A percentile compares a stretch with the other conserved stretches of the same genome.
phyloP scores from a whole-genome alignment of 2,329 filamentous ascomycete species.

The Cercospora berteroae region DNA sequence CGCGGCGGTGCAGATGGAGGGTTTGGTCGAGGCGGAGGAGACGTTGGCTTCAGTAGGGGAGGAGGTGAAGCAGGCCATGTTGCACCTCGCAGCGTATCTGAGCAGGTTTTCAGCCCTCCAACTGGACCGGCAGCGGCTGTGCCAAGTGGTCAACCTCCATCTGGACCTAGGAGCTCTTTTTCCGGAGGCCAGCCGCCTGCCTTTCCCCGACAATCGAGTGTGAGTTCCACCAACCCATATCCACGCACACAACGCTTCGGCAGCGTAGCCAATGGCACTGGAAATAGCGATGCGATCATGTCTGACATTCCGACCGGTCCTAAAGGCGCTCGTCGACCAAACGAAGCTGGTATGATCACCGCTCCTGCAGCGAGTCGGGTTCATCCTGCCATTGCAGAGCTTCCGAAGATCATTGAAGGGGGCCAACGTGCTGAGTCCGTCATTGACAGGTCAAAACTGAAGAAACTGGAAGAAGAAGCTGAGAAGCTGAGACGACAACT shows the following conservation, averaged over 20 bases:
- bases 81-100: slow-evolving; percentile 12
- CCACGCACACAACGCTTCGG: slow-evolving; percentile 48
- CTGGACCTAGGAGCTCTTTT: slow-evolving; percentile 36
- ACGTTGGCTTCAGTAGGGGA: slow-evolving; percentile 11
- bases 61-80: slow-evolving; percentile 15
- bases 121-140: slow-evolving; percentile 16
- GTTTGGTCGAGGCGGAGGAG: slow-evolving; percentile 8
- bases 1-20: slow-evolving; percentile 16
- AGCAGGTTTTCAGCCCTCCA: slow-evolving; percentile 17
- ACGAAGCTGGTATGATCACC: slow-evolving; percentile 18
- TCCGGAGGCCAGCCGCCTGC: slow-evolving; percentile 23
- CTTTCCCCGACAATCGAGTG: slow-evolving; percentile 44
- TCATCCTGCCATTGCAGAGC: slow-evolving; percentile 42
- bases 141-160: slow-evolving; percentile 30
- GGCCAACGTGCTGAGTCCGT: slow-evolving; percentile 45
- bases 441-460: slow-evolving; percentile 44
- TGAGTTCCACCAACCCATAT: slow-evolving; percentile 48
- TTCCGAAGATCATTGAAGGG: slow-evolving; percentile 47
- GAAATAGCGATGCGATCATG: slow-evolving; percentile 25
- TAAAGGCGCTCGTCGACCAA: slow-evolving; percentile 28
- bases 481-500: slow-evolving; percentile 47
- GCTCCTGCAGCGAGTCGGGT: slow-evolving; percentile 16
- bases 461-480: slow-evolving; percentile 49
- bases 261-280: slow-evolving; percentile 23
- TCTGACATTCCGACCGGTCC: slow-evolving; percentile 31